Evolutionary conservation across 768 basidiomycete species (phyloP).

Genomic region (Termitomyces sp.): DNA sequence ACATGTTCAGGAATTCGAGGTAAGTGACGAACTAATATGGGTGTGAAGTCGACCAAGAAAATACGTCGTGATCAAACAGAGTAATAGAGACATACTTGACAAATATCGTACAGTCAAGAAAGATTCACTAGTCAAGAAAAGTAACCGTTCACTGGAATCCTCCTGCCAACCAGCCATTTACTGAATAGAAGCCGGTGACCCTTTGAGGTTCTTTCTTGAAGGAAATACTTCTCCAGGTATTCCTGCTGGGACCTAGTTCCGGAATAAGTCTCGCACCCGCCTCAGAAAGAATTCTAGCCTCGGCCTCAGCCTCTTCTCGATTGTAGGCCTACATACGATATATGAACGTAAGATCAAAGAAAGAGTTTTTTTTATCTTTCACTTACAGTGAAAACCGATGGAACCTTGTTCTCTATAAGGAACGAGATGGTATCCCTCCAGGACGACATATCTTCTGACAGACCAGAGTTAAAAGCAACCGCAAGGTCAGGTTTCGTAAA

Average conservation of each 20-base stretch:
- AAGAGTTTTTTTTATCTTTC: neutral
- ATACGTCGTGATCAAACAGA: neutral
- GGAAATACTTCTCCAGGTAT: constrained; percentile 27
- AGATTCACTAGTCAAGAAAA: neutral
- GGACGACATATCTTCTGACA: constrained; percentile 15
- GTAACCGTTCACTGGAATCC: constrained; percentile 17
- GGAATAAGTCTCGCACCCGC: constrained; percentile 20
- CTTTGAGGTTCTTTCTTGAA: constrained; percentile 22
- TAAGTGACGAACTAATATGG: too few species aligned
- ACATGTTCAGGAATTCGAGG: neutral
- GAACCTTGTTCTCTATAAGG: constrained; percentile 20
- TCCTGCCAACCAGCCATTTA: constrained; percentile 30
- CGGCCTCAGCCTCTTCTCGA: constrained; percentile 22
- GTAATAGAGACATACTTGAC: neutral
- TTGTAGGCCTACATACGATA: constrained; percentile 22
- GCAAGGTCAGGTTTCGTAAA: constrained; percentile 27
- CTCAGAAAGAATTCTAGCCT: constrained; percentile 17
- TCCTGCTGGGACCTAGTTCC: constrained; percentile 21
- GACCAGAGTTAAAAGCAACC: constrained; percentile 30
- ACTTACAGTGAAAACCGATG: constrained; percentile 28
- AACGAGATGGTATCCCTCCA: constrained; percentile 23
- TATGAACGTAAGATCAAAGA: neutral
- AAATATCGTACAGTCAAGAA: neutral
- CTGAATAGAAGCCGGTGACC: constrained; percentile 27
- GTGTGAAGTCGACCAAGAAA: neutral